Percentiles rank a stretch among this genome's conserved stretches.
phyloP scores from a whole-genome alignment of 306 rosid genomes.

The Lithocarpus polystachyus region DNA sequence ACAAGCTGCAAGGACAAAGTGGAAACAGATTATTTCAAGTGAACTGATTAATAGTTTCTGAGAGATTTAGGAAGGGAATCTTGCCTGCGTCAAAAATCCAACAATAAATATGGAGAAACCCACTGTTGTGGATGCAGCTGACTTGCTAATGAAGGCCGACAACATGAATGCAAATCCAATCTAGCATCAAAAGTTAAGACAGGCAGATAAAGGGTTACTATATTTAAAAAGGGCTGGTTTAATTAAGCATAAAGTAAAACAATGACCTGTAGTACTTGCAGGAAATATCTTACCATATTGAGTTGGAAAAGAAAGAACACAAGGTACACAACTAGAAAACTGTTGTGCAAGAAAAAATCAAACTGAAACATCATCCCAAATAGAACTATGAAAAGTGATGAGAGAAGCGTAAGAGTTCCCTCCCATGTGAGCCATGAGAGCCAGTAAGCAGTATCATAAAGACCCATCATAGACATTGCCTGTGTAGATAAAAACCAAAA shows the following conservation, averaged over 20 bases:
- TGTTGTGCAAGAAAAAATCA: constrained; percentile 70
- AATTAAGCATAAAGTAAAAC: background rate
- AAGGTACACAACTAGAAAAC: constrained; percentile 50
- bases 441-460: constrained; percentile 90
- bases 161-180: constrained; percentile 82
- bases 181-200: constrained; percentile 35
- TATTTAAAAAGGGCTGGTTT: constrained; percentile 9
- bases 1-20: constrained; percentile 48
- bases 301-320: constrained; percentile 87
- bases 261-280: background rate
- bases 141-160: constrained; percentile 75
- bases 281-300: constrained; percentile 62
- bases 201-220: constrained; percentile 1
- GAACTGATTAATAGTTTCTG: background rate
- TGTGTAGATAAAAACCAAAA: constrained; percentile 27
- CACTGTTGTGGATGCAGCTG: constrained; percentile 73
- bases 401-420: constrained; percentile 49
- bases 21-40: constrained; percentile 20
- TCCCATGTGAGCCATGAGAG: constrained; percentile 93
- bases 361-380: constrained; percentile 88
- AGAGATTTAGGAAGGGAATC: constrained; percentile 30
- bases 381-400: constrained; percentile 75
- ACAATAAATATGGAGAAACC: constrained; percentile 65
- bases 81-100: constrained; percentile 82
- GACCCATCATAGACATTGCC: constrained; percentile 97